Evolutionary conservation across 257 asterid genomes (phyloP).

Genomic region (Nicotiana tomentosiformis): DNA sequence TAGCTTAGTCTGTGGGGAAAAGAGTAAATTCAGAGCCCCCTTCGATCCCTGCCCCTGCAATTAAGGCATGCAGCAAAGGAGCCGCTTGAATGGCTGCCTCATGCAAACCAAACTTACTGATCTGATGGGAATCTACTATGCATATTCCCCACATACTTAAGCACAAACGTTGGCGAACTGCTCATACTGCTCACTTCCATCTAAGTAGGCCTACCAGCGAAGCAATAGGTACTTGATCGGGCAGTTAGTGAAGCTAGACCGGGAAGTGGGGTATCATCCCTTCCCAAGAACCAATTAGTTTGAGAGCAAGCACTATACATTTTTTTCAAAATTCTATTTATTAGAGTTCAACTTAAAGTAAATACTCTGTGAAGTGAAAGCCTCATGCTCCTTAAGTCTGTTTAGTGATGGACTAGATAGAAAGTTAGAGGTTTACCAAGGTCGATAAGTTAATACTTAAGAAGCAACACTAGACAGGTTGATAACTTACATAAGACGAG

Average conservation of each 20-base stretch:
- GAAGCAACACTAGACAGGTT: background rate
- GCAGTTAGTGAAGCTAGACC: too few species aligned
- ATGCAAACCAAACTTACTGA: background rate
- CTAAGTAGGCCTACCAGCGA: too few species aligned
- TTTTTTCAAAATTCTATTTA: background rate
- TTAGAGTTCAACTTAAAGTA: background rate
- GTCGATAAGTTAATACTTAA: background rate
- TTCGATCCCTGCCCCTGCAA: background rate
- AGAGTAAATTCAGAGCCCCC: background rate
- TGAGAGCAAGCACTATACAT: background rate
- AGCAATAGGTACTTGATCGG: too few species aligned
- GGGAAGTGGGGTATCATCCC: background rate
- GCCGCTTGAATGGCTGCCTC: background rate
- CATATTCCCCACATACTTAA: background rate
- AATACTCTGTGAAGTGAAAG: background rate
- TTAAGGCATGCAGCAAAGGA: background rate
- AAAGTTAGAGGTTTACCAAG: background rate
- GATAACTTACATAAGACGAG: background rate
- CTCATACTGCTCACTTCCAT: background rate
- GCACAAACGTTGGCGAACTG: background rate
- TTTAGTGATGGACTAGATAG: background rate
- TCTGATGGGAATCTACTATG: background rate
- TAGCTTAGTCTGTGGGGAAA: background rate
- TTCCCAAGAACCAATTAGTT: background rate
- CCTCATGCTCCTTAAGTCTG: background rate